phyloP scores from a whole-genome alignment of 805 yeast genomes.

The Yarrowia sp. region DNA sequence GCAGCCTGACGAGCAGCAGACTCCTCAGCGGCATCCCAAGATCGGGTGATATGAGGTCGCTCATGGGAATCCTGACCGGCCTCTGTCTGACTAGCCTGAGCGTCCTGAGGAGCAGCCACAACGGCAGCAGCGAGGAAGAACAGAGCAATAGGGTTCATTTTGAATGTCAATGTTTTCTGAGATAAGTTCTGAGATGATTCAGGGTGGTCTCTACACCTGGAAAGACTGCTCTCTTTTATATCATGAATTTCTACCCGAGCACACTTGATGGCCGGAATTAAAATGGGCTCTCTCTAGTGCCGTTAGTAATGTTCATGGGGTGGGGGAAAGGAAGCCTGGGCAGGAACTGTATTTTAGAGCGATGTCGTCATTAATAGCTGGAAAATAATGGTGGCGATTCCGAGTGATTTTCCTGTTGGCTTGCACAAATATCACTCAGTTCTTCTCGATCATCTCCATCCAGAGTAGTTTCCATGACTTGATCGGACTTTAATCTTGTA shows the following conservation, averaged over 20 bases:
- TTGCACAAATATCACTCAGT: background rate
- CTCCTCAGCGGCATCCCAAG: background rate
- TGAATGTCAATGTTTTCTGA: background rate
- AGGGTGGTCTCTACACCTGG: background rate
- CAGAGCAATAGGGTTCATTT: constrained; percentile 4
- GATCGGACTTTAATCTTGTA: background rate
- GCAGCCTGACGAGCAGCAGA: constrained; percentile 3
- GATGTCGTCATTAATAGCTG: background rate
- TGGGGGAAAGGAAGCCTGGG: background rate
- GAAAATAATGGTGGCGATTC: background rate
- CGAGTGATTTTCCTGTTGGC: background rate
- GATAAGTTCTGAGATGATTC: background rate
- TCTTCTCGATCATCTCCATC: background rate
- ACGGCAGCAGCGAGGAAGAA: background rate
- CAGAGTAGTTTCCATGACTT: background rate
- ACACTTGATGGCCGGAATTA: background rate
- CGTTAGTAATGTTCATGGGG: background rate
- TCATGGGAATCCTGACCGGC: background rate
- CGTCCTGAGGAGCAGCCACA: background rate
- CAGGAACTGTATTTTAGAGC: background rate
- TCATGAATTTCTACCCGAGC: background rate
- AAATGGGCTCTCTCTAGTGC: background rate
- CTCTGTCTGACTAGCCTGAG: background rate
- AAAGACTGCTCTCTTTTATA: background rate
- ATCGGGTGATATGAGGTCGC: background rate